These are phyloP conservation scores for Serendipita sp. DNA, from an alignment of 768 basidiomycete species.

Conservation along the genomic window DNA sequence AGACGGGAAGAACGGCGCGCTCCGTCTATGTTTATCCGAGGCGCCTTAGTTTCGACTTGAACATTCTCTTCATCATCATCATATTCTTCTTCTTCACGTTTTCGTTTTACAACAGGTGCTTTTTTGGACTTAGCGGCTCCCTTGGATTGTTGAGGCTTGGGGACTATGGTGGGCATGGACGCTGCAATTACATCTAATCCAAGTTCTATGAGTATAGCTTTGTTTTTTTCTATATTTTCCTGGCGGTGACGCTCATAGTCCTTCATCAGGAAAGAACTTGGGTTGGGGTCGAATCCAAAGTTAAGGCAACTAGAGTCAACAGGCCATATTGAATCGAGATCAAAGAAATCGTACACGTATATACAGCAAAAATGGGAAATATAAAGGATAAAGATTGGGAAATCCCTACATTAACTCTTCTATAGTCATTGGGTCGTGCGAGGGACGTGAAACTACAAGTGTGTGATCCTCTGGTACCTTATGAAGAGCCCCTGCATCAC, in stretches of 20 bases:
- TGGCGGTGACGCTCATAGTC: not conserved
- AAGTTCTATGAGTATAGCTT: slow-evolving; percentile 1
- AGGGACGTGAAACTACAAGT: not conserved
- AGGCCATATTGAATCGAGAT: too few species aligned
- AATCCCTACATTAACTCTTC: not conserved
- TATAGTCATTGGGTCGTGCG: not conserved
- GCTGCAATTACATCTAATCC: not conserved
- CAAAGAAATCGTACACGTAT: not conserved
- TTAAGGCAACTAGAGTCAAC: too few species aligned
- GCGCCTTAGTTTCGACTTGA: not conserved
- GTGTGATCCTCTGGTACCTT: not conserved
- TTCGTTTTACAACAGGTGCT: not conserved
- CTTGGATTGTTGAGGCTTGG: not conserved
- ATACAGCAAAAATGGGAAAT: not conserved
- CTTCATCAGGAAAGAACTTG: not conserved
- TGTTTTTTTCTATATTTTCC: slow-evolving; percentile 3
- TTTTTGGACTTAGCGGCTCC: slow-evolving; percentile 5
- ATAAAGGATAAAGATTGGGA: not conserved
- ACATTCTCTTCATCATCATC: not conserved
- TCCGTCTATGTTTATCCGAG: slow-evolving; percentile 6
- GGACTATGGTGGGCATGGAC: not conserved
- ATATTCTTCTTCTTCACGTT: slow-evolving; percentile 1
- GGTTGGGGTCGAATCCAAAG: not conserved
- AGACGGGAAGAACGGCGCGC: slow-evolving; percentile 55
- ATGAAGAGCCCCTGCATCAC: not conserved